Evolutionary conservation across 1,284 basidiomycete species (phyloP).

Genomic region (Puccinia novopanici): DNA sequence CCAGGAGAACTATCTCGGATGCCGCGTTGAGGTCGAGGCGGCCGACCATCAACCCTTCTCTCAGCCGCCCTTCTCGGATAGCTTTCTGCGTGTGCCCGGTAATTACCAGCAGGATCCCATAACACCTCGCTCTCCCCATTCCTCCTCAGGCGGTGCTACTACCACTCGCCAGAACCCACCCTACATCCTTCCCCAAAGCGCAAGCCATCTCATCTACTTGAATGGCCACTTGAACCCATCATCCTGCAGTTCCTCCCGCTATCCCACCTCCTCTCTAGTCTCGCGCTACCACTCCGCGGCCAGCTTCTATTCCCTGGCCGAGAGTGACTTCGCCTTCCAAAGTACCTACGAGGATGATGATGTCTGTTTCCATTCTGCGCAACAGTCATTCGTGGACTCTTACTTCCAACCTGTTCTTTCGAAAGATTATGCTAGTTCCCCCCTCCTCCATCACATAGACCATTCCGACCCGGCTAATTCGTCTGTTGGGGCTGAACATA

Average conservation of each 20-base stretch:
- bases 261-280: not conserved
- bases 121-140: too few species aligned
- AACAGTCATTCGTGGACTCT: not conserved
- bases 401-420: not conserved
- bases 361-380: not conserved
- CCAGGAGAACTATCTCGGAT: too few species aligned
- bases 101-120: too few species aligned
- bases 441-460: not conserved
- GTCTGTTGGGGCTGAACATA: not conserved
- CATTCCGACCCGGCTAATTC: not conserved
- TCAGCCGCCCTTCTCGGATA: too few species aligned
- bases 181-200: too few species aligned
- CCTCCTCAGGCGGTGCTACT: not conserved
- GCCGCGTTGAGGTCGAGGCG: too few species aligned
- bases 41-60: too few species aligned
- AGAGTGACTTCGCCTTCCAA: not conserved
- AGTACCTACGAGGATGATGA: too few species aligned
- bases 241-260: not conserved
- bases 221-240: not conserved
- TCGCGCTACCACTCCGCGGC: not conserved
- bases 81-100: too few species aligned
- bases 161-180: not conserved
- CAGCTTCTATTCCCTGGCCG: not conserved
- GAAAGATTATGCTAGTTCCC: not conserved
- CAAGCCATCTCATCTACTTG: not conserved